Evolutionary conservation across 2,329 filamentous ascomycete species (phyloP), one percentile per base, ranked within the genome.

Genomic region (Microdochium trichocladiopsis): DNA sequence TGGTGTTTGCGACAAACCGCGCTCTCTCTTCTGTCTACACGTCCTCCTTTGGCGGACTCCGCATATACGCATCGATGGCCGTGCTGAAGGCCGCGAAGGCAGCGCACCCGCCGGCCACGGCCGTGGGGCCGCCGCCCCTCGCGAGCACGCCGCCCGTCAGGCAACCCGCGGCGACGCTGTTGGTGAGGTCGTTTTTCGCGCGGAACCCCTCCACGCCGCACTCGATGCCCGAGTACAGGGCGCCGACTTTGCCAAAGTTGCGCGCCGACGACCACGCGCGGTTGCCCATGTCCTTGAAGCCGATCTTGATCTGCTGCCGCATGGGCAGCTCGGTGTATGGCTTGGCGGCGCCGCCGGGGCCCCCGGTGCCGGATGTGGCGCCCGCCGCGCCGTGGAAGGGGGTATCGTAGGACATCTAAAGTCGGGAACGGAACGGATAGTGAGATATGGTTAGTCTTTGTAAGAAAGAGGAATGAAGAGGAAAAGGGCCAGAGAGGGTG

Each of bases 321-420:
- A 93, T 78, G 25, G 94, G 92, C 21, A 99, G 83, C n/a, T 77
- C 76, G 43, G 74, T 66, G 55, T 84, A 63, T 48, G 75, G 68
- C 23, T 61, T 70, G 24, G 67, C 62, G 64, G 59, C 66, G 49
- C 63, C 61, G 62, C 71, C 71, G 45, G 70, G 61, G 16, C 21
- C 61, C 48, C 66, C 60, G 64, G 58, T 66, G 48, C 63, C 61
- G 62, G 71, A 71, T 45, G 69, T 61, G 59, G 60, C 60, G 41
- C 66, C 61, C 45, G 66, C 53, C 36, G 61, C 59, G 55, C 51
- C 63, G 68, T 82, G 87, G 71, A 91, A 86, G 54, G 93, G 89
- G 0, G 92, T 96, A 68, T 99, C 94, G 80, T 99, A 99, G 71
- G 90, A 87, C 94, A 99, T 99, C 90, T 95, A 57, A 50, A 4